These are phyloP conservation scores for Corymbia citriodora DNA, from an alignment of 441 rosid species.

Conservation along the genomic window DNA sequence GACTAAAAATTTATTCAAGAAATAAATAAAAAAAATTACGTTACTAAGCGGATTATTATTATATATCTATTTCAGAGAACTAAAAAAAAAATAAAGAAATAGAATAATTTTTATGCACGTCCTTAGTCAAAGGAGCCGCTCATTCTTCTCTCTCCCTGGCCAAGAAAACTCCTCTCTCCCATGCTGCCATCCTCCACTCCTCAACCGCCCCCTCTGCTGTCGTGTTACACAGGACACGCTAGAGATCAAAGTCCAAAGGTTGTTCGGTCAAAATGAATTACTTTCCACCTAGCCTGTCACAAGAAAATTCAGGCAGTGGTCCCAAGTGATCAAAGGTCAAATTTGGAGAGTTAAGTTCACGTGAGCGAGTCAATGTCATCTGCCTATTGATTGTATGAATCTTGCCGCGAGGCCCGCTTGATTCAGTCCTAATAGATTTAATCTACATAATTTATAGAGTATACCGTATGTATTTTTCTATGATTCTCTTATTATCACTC, in stretches of 20 bases:
- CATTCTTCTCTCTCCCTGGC: not conserved
- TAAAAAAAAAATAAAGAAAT: no score
- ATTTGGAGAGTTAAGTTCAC: not conserved
- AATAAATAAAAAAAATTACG: no score
- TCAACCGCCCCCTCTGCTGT: not conserved
- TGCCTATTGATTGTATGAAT: not conserved
- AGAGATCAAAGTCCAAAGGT: not conserved
- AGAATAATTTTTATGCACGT: no score
- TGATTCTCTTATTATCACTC: not conserved
- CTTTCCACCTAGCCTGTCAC: not conserved
- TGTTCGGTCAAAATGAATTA: not conserved
- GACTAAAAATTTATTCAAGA: no score
- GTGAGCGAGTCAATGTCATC: not conserved
- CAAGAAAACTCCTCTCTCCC: not conserved
- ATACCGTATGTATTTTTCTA: accelerated
- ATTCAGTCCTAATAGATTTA: not conserved
- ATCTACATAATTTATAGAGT: not conserved
- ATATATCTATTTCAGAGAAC: no score
- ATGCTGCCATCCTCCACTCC: not conserved
- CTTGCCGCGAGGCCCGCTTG: not conserved
- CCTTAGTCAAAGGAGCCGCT: no score
- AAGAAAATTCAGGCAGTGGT: not conserved
- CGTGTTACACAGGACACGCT: not conserved
- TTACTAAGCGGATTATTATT: no score
- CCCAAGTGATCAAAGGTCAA: not conserved